A percentile compares a stretch with the other conserved stretches of the same genome.
Conservation (phyloP, 208 protist species). For the Leptomonas seymouri region DNA sequence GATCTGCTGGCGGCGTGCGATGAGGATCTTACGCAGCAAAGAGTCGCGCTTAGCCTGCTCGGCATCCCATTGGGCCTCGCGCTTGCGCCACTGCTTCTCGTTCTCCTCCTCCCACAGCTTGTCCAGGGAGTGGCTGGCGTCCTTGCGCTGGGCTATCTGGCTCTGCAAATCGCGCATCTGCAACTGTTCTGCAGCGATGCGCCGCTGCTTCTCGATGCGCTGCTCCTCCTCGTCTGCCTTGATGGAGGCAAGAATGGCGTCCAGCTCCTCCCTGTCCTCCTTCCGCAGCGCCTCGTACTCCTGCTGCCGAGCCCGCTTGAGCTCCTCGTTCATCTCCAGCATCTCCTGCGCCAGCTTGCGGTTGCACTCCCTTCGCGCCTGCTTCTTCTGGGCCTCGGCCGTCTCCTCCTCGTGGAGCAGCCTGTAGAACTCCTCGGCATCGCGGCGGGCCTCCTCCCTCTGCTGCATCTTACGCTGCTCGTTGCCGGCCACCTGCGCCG, state of each 20-base stretch:
- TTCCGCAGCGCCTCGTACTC: slow-evolving; percentile 72
- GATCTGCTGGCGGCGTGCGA: slow-evolving; percentile 79
- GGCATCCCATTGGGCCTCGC: slow-evolving; percentile 71
- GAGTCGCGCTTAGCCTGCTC: slow-evolving; percentile 64
- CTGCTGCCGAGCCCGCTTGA: slow-evolving; percentile 66
- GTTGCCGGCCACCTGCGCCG: slow-evolving; percentile 76
- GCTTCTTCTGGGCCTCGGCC: slow-evolving; percentile 47
- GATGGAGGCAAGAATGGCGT: slow-evolving; percentile 57
- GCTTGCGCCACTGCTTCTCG: slow-evolving; percentile 80
- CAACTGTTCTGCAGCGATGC: slow-evolving; percentile 33
- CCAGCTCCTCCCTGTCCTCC: slow-evolving; percentile 75
- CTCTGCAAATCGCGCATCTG: slow-evolving; percentile 55
- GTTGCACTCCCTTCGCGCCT: slow-evolving; percentile 35
- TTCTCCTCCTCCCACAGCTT: slow-evolving; percentile 84
- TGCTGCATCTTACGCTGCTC: slow-evolving; percentile 39
- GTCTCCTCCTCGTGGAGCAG: slow-evolving; percentile 72
- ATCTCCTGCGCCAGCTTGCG: slow-evolving; percentile 66
- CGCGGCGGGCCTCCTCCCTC: slow-evolving; percentile 41
- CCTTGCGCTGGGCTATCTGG: slow-evolving; percentile 62
- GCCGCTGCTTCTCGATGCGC: slow-evolving; percentile 39
- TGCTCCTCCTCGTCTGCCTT: slow-evolving; percentile 53
- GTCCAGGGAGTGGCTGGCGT: slow-evolving; percentile 56
- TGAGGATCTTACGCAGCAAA: slow-evolving; percentile 73
- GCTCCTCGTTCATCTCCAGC: slow-evolving; percentile 67
- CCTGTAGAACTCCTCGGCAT: slow-evolving; percentile 70